Evolutionary conservation across 441 rosid genomes (phyloP).

Genomic region (Manihot esculenta): DNA sequence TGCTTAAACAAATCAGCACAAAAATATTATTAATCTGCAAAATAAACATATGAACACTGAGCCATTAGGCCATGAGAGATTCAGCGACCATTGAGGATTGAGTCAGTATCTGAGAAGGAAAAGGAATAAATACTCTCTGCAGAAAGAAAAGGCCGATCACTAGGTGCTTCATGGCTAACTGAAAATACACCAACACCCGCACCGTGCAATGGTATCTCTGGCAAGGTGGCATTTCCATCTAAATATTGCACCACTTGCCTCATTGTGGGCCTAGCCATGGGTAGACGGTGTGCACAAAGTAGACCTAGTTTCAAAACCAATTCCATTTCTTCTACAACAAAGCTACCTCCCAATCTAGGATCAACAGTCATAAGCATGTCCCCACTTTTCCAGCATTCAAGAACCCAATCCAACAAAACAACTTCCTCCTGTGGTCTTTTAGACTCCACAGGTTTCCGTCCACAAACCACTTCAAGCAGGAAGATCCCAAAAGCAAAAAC

Average conservation of each 20-base stretch:
- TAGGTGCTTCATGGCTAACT: slow-evolving; percentile 1
- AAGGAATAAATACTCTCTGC: neutral
- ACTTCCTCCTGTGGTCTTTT: slow-evolving; percentile 24
- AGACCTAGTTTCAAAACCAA: slow-evolving; percentile 55
- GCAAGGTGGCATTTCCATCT: slow-evolving; percentile 39
- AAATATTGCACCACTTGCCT: slow-evolving; percentile 44
- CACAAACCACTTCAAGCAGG: slow-evolving; percentile 65
- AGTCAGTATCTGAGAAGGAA: slow-evolving; percentile 17
- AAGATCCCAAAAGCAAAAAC: slow-evolving; percentile 64
- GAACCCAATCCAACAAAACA: slow-evolving; percentile 48
- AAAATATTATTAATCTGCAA: too few species aligned
- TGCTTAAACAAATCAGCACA: too few species aligned
- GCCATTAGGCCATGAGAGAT: neutral
- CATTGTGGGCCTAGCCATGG: slow-evolving; percentile 50
- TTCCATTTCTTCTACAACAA: slow-evolving; percentile 46
- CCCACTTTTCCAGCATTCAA: slow-evolving; percentile 43
- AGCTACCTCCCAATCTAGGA: slow-evolving; percentile 43
- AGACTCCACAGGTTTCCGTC: slow-evolving; percentile 54
- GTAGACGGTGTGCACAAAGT: slow-evolving; percentile 41
- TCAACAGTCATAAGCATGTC: slow-evolving; percentile 40
- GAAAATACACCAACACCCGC: slow-evolving; percentile 27
- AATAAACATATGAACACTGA: too few species aligned
- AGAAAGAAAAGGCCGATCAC: slow-evolving; percentile 3
- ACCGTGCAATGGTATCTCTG: slow-evolving; percentile 26
- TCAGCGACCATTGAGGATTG: slow-evolving; percentile 27